Percentiles rank a stretch among this genome's conserved stretches.
Conservation (phyloP, 2,329 filamentous ascomycete genomes). For the Chrysoporthe cubensis region DNA sequence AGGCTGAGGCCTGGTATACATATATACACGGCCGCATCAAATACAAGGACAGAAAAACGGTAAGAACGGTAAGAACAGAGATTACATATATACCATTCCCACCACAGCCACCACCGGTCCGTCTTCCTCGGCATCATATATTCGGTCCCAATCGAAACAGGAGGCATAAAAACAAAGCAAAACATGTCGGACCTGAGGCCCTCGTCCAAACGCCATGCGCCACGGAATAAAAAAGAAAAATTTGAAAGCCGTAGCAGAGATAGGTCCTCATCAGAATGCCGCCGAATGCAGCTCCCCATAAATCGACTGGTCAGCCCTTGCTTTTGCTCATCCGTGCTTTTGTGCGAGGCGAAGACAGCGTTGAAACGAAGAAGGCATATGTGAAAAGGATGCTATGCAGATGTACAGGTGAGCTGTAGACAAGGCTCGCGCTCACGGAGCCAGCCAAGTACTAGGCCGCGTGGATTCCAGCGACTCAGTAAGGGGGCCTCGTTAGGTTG, state of each 20-base stretch:
- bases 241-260: too few relatives aligned
- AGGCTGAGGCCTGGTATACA: not conserved
- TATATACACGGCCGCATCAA: not conserved
- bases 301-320: too few relatives aligned
- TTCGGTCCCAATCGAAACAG: not conserved
- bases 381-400: not conserved
- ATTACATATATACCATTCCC: not conserved
- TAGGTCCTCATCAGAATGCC: too few relatives aligned
- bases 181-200: too few relatives aligned
- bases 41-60: not conserved
- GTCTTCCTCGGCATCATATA: not conserved
- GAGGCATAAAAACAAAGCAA: too few relatives aligned
- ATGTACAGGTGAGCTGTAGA: not conserved
- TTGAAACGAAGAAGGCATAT: not conserved
- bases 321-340: not conserved
- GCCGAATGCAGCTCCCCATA: too few relatives aligned
- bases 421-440: not conserved
- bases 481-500: conserved; percentile 53
- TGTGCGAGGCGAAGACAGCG: not conserved
- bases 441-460: not conserved
- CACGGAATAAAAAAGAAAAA: too few relatives aligned
- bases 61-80: not conserved
- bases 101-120: not conserved
- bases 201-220: too few relatives aligned
- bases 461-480: conserved; percentile 37